A percentile compares a stretch with the other conserved stretches of the same genome.
These are phyloP conservation scores for Articulospora tetracladia DNA, from an alignment of 495 filamentous ascomycete genomes.

Conservation along the genomic window DNA sequence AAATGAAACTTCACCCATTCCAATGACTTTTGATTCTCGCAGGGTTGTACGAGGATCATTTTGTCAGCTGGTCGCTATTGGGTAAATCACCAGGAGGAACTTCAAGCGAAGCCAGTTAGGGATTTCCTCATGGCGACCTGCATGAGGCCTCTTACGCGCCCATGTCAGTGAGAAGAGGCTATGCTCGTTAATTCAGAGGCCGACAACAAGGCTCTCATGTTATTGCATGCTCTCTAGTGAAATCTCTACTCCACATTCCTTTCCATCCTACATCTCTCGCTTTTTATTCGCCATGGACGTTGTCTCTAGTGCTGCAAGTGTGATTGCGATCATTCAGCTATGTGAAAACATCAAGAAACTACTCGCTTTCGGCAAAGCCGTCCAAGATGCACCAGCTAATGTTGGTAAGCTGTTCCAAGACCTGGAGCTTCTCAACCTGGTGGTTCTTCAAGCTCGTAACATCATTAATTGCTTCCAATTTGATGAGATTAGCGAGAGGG, in stretches of 20 bases:
- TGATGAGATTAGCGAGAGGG: not conserved
- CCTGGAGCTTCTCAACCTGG: not conserved
- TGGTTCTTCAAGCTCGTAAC: not conserved
- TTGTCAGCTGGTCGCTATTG: not conserved
- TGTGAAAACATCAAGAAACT: conserved; percentile 7
- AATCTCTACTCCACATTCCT: not conserved
- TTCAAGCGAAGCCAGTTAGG: conserved; percentile 4
- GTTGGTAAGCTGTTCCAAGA: not conserved
- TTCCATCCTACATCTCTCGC: not conserved
- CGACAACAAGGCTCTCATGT: not conserved
- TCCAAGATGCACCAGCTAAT: conserved; percentile 11
- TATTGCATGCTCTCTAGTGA: not conserved
- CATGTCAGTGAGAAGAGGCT: not conserved
- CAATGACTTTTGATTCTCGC: not conserved
- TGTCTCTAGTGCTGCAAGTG: not conserved
- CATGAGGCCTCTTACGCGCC: not conserved
- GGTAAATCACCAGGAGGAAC: not conserved
- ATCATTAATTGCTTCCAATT: not conserved
- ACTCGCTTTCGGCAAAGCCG: not conserved
- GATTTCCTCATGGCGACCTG: not conserved
- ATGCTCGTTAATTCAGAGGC: not conserved
- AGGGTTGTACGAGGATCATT: not conserved
- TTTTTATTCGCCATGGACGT: conserved; percentile 14
- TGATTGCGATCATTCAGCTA: conserved; percentile 12
- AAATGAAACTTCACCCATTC: not conserved